These are phyloP conservation scores for Nicotiana tabacum DNA, from an alignment of 257 asterid genomes.

Conservation along the genomic window DNA sequence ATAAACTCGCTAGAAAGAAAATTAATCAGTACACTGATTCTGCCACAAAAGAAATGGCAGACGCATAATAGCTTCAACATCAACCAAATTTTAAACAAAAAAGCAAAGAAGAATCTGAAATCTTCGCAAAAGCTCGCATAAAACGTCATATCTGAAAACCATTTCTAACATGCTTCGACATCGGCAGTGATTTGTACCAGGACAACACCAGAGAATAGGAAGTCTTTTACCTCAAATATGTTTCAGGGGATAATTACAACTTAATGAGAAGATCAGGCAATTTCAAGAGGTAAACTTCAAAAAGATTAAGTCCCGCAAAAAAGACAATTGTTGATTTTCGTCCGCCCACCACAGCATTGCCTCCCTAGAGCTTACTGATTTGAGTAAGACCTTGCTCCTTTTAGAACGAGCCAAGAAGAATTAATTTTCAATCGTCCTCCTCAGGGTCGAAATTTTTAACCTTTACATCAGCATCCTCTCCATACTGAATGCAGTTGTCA, in stretches of 20 bases:
- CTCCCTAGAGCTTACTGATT: not conserved
- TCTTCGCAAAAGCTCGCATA: no score
- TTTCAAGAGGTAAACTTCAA: not conserved
- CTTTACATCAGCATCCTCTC: slow-evolving; percentile 93
- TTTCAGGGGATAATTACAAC: not conserved
- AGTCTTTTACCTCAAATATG: not conserved
- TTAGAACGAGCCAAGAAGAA: not conserved
- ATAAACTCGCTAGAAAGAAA: no score
- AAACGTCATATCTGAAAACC: no score
- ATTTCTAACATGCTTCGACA: no score
- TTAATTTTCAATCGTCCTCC: slow-evolving; percentile 30
- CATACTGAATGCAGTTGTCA: slow-evolving; percentile 76
- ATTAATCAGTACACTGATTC: no score
- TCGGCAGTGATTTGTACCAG: not conserved
- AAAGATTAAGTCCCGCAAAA: not conserved
- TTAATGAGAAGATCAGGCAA: not conserved
- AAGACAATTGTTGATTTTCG: not conserved
- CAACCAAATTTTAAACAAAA: no score
- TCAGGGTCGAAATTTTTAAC: slow-evolving; percentile 75
- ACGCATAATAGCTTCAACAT: no score
- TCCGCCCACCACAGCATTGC: not conserved
- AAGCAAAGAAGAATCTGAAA: no score
- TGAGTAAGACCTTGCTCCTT: no score
- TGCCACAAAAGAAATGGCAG: no score
- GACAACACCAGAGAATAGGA: not conserved